Evolutionary conservation across 2,329 filamentous ascomycete species (phyloP).

Genomic region (Neurospora sp.): DNA sequence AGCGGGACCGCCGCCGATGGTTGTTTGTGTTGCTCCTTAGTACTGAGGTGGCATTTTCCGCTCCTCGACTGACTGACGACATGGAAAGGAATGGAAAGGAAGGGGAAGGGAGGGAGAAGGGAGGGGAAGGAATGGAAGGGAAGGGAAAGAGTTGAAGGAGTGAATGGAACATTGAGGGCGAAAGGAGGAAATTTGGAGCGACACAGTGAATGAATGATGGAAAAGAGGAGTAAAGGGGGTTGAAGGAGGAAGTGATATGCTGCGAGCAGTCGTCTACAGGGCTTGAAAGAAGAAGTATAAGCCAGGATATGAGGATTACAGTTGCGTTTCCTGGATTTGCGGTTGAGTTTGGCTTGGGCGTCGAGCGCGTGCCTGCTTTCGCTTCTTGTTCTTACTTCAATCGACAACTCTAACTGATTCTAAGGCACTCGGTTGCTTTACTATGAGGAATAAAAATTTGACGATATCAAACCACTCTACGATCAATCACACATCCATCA

Average conservation of each 20-base stretch:
- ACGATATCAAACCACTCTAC: background rate
- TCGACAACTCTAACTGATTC: background rate
- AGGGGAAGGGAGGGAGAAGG: background rate
- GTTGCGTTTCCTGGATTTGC: background rate
- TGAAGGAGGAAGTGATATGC: background rate
- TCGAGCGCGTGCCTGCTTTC: background rate
- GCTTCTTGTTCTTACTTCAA: background rate
- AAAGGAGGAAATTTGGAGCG: too few relatives aligned
- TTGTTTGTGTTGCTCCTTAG: background rate
- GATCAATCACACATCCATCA: background rate
- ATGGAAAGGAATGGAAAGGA: background rate
- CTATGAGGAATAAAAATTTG: background rate
- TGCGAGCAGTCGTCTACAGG: too few relatives aligned
- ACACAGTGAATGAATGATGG: too few relatives aligned
- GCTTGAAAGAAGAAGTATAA: background rate
- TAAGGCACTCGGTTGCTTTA: background rate
- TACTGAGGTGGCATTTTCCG: background rate
- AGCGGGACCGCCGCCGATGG: background rate
- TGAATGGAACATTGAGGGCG: too few relatives aligned
- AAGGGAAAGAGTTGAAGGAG: too few relatives aligned
- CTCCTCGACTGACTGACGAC: background rate
- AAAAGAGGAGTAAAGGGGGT: background rate
- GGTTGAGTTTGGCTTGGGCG: background rate
- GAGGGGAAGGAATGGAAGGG: background rate
- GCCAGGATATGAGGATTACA: background rate